These are phyloP conservation scores for Vitis riparia DNA, from an alignment of 164 flowering plant species.

Conservation along the genomic window DNA sequence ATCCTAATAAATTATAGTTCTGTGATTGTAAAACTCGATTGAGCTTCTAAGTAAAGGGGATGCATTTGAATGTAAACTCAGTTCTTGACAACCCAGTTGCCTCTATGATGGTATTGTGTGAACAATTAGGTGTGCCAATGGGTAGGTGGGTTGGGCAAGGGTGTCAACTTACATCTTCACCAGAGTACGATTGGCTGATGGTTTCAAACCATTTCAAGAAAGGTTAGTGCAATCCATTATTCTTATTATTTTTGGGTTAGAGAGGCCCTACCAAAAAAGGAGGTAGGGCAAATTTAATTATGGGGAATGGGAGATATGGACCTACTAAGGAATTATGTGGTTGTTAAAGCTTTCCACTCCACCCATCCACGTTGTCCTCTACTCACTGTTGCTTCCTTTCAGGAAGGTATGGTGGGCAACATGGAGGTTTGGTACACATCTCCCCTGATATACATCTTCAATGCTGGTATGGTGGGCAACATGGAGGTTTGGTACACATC, in stretches of 20 bases:
- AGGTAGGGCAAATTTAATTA: neutral
- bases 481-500: too few relatives aligned
- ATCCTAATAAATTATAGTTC: neutral
- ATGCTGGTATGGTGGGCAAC: neutral
- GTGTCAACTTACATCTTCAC: neutral
- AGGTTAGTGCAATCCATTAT: slow-evolving; percentile 6
- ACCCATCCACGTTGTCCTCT: slow-evolving; percentile 24
- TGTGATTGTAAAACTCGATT: neutral
- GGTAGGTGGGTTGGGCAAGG: slow-evolving; percentile 1
- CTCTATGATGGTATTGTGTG: too few relatives aligned
- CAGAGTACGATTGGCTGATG: slow-evolving; percentile 16
- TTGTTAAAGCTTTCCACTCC: slow-evolving; percentile 18
- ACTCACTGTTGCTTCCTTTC: slow-evolving; percentile 2
- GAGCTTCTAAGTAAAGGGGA: too few relatives aligned
- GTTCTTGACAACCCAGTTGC: too few relatives aligned
- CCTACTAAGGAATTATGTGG: slow-evolving; percentile 22
- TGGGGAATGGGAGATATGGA: slow-evolving; percentile 1
- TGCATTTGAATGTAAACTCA: too few relatives aligned
- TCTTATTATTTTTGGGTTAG: neutral
- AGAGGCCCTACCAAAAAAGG: slow-evolving; percentile 1
- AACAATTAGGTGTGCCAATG: neutral
- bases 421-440: too few relatives aligned
- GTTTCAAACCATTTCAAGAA: slow-evolving; percentile 28
- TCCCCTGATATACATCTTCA: too few relatives aligned
- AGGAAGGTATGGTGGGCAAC: neutral